These are phyloP conservation scores for Clavispora phyllophila DNA, from an alignment of 805 yeast genomes.

Conservation along the genomic window DNA sequence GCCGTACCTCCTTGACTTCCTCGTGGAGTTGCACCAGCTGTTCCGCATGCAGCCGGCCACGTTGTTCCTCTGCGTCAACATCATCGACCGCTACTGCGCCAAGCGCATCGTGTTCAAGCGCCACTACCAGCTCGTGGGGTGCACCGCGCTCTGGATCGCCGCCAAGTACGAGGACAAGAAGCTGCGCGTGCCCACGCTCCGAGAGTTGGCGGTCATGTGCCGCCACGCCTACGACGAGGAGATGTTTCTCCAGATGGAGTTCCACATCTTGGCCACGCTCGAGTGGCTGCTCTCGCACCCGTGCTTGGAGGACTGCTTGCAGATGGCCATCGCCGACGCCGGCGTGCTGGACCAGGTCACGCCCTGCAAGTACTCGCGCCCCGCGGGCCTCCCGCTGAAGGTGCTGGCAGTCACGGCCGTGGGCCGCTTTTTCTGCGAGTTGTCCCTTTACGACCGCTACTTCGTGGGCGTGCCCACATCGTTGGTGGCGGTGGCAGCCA, in stretches of 20 bases:
- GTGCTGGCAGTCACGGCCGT: constrained; percentile 52
- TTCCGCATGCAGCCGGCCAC: constrained; percentile 40
- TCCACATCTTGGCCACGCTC: constrained; percentile 37
- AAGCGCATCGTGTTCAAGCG: constrained; percentile 43
- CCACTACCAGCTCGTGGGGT: constrained; percentile 44
- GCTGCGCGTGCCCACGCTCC: constrained; percentile 51
- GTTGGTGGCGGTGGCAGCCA: constrained; percentile 44
- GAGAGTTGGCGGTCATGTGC: constrained; percentile 52
- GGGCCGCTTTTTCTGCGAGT: constrained; percentile 50
- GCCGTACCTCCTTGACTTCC: constrained; percentile 39
- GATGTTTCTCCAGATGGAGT: constrained; percentile 45
- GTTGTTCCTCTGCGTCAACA: constrained; percentile 38
- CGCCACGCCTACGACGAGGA: constrained; percentile 54
- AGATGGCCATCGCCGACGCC: constrained; percentile 36
- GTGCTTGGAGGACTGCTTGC: constrained; percentile 48
- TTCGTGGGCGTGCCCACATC: constrained; percentile 44
- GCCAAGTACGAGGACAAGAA: constrained; percentile 56
- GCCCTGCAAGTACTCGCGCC: constrained; percentile 21
- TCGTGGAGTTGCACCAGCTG: constrained; percentile 40
- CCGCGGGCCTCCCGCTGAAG: constrained; percentile 21
- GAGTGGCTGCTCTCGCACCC: constrained; percentile 45
- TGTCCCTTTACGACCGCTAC: constrained; percentile 46
- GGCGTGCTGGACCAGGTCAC: constrained; percentile 19
- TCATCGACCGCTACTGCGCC: constrained; percentile 44
- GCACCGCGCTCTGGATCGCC: constrained; percentile 46